Evolutionary conservation across 2,329 filamentous ascomycete species (phyloP), one percentile per base, ranked within the genome.

Genomic region (Colletotrichum spinosum): DNA sequence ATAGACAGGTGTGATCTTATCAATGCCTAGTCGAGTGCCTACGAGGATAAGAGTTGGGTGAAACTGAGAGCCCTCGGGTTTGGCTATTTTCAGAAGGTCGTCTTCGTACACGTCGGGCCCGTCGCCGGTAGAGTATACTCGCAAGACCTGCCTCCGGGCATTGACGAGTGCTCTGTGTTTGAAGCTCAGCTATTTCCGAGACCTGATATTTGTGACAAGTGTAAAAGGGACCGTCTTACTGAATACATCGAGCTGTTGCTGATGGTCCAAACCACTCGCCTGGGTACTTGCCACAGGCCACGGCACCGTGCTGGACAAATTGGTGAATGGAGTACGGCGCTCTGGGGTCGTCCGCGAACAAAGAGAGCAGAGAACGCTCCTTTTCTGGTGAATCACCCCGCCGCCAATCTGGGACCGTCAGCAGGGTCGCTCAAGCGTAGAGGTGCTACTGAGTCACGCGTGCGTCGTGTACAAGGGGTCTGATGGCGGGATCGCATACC

Each of bases 201-300:
- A 13, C 17, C 15, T 13, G 17, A 15, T 37, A 12, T 8, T 35
- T n/a, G 25, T 6, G 10, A 37, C 48, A 33, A 35, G n/a, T 25
- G 37, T 41, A 12, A 35, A n/a, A 33, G 37, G 44, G 10, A 25
- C 50, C 34, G 50, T 79, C 91, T 76, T 81, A 97, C 94, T 96
- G 91, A 70, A 99, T 97, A 77, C 96, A 98, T 61, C 91, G 89
- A 51, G 96, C 94, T 9, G 96, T 97, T 7, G 96, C 96, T 15
- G 94, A 97, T n/a, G 96, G 96, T 0, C 96, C 96, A 79, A 99
- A 99, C 96, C 96, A 99, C 79, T 98, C 93, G 42, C 96, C 96
- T 0, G 96, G 96, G 73, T 97, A 92, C 78, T 97, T 98, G 4
- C 93, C 94, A 77, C 96, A 99, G 3, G 91, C 90, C 41, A 86